Conservation (phyloP, 176 grass and related monocot genomes). For the Ananas comosus region DNA sequence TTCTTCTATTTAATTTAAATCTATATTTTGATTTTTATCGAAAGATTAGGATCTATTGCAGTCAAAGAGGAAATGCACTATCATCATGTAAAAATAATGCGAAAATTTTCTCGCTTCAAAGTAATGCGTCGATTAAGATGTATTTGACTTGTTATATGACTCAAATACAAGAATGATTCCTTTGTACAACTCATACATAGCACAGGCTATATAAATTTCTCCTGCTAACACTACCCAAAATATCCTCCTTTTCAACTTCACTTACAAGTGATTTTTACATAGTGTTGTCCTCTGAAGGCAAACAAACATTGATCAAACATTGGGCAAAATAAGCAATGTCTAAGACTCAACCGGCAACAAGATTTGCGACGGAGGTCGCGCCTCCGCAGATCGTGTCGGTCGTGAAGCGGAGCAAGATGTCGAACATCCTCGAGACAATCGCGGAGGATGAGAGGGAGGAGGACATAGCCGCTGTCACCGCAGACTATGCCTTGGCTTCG, state of each 20-base stretch:
- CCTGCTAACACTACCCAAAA: neutral
- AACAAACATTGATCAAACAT: neutral
- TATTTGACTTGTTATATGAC: neutral
- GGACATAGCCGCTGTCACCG: conserved; percentile 9
- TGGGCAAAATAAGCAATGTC: neutral
- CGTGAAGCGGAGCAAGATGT: conserved; percentile 6
- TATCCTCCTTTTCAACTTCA: neutral
- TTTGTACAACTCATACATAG: neutral
- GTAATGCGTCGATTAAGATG: neutral
- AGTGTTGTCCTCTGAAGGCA: neutral
- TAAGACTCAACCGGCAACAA: conserved; percentile 4
- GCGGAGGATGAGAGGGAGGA: conserved; percentile 25
- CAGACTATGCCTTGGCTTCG: neutral
- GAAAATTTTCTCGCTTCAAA: neutral
- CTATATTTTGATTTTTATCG: no score
- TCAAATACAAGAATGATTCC: neutral
- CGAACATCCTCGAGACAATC: conserved; percentile 24
- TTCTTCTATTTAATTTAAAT: no score
- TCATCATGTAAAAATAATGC: no score
- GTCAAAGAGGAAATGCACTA: no score
- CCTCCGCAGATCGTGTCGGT: conserved; percentile 18
- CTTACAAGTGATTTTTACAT: neutral
- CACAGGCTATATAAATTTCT: neutral
- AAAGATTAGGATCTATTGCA: no score
- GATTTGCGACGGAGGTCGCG: conserved; percentile 29